These are phyloP conservation scores for Rhynchosporium secalis DNA, from an alignment of 2,329 filamentous ascomycete genomes.

Conservation along the genomic window DNA sequence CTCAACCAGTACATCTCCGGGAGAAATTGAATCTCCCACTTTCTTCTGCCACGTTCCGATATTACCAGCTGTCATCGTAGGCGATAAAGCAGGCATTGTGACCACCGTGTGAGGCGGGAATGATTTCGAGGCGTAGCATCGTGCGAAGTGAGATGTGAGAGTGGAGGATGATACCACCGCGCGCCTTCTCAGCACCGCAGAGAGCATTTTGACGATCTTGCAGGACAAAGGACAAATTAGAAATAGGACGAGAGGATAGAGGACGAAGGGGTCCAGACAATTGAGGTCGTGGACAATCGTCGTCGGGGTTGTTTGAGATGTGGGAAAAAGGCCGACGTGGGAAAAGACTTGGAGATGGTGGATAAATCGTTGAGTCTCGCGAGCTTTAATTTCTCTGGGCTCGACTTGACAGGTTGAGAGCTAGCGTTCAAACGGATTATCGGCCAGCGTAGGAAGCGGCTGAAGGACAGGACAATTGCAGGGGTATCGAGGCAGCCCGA, in stretches of 20 bases:
- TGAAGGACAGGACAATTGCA: not conserved
- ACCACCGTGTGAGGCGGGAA: conserved; percentile 94
- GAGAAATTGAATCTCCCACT: conserved; percentile 79
- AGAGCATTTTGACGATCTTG: conserved; percentile 53
- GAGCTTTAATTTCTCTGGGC: conserved; percentile 7
- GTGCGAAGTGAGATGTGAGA: conserved; percentile 56
- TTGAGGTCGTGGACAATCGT: conserved; percentile 30
- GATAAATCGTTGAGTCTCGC: conserved; percentile 28
- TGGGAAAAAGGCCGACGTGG: conserved; percentile 16
- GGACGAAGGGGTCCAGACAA: conserved; percentile 30
- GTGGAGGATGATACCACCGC: conserved; percentile 52
- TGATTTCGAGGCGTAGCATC: conserved; percentile 64
- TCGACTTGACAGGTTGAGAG: conserved; percentile 21
- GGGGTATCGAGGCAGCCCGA: not conserved
- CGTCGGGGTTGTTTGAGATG: conserved; percentile 26
- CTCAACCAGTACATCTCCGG: conserved; percentile 94
- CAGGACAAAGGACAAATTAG: conserved; percentile 20
- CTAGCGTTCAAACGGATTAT: not conserved
- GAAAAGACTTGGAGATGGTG: conserved; percentile 22
- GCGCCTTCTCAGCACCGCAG: conserved; percentile 63
- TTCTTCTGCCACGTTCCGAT: conserved; percentile 99
- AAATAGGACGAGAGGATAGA: conserved; percentile 27
- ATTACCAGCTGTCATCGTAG: conserved; percentile 95
- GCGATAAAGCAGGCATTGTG: conserved; percentile 96
- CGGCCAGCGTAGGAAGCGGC: not conserved